A percentile compares a stretch with the other conserved stretches of the same genome.
These are phyloP conservation scores for Penicillium sclerotigenum DNA, from an alignment of 2,329 filamentous ascomycete genomes.

Conservation along the genomic window DNA sequence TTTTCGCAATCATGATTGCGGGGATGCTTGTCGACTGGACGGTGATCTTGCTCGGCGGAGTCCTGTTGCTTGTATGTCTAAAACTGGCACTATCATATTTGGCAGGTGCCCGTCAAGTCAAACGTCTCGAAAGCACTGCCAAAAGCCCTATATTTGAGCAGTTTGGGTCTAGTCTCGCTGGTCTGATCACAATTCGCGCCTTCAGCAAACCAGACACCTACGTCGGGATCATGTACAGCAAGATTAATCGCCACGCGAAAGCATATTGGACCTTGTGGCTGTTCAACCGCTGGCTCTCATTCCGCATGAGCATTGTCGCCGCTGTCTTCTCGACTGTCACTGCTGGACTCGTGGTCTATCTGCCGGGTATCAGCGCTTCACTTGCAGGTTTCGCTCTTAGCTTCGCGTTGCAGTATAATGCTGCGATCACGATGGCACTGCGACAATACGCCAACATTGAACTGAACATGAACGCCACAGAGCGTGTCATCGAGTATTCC, in stretches of 20 bases:
- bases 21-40: constrained; percentile 55
- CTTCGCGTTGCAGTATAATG: constrained; percentile 69
- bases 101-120: constrained; percentile 68
- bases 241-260: constrained; percentile 65
- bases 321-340: constrained; percentile 68
- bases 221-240: constrained; percentile 64
- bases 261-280: constrained; percentile 67
- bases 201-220: constrained; percentile 68
- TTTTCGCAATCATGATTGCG: constrained; percentile 65
- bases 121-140: constrained; percentile 71
- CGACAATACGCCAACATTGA: constrained; percentile 69
- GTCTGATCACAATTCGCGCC: constrained; percentile 71
- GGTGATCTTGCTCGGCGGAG: constrained; percentile 60
- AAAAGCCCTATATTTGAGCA: constrained; percentile 80
- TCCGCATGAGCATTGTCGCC: constrained; percentile 68
- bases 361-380: constrained; percentile 62
- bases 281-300: constrained; percentile 74
- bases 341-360: constrained; percentile 61
- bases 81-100: constrained; percentile 55
- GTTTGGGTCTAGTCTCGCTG: constrained; percentile 69
- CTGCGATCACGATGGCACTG: constrained; percentile 64
- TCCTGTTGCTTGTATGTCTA: constrained; percentile 57
- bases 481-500: constrained; percentile 54
- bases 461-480: constrained; percentile 44
- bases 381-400: constrained; percentile 73